Conservation (phyloP, 164 flowering plant species). For the Sedum album region DNA sequence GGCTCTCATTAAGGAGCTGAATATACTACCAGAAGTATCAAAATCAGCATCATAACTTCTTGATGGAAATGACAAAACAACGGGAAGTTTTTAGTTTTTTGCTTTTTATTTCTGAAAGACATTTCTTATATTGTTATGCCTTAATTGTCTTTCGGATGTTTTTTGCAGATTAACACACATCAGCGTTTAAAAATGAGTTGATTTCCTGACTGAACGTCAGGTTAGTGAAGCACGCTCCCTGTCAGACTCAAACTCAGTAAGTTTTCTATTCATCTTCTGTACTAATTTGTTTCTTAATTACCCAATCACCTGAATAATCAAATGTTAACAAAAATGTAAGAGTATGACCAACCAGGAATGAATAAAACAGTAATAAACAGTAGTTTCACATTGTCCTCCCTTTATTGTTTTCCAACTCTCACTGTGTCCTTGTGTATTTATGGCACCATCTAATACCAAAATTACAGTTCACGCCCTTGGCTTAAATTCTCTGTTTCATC, state of each 20-base stretch:
- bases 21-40: background rate
- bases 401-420: slow-evolving; percentile 4
- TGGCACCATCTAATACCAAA: slow-evolving; percentile 1
- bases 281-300: background rate
- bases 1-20: background rate
- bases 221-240: background rate
- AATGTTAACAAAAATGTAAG: background rate
- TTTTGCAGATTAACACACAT: background rate
- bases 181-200: background rate
- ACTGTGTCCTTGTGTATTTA: background rate
- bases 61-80: background rate
- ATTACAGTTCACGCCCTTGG: background rate
- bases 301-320: background rate
- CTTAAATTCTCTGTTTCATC: background rate
- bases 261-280: background rate
- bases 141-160: too few relatives aligned
- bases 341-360: background rate
- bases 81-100: background rate
- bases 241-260: background rate
- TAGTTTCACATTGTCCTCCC: background rate
- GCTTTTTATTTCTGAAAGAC: background rate
- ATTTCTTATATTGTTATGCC: background rate
- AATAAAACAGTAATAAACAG: background rate
- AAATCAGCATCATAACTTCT: background rate
- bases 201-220: background rate